Base-by-base conservation (phyloP, 2,329 filamentous ascomycete genomes). In the Penicillium digitatum region DNA sequence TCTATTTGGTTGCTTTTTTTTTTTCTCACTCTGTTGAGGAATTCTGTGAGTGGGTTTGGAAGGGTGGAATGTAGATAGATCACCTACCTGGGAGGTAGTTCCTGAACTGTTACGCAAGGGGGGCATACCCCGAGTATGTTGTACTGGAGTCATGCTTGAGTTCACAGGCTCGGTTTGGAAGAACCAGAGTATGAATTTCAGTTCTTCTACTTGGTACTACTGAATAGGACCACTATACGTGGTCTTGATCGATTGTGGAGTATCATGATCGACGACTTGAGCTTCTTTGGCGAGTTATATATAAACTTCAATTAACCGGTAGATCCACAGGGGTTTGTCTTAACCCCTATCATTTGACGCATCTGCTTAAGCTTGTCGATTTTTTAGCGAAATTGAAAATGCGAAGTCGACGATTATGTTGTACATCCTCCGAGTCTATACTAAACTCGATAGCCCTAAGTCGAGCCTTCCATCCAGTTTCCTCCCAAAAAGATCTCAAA, bases 81-180 rank as follows among this genome's bases (percentile, higher is more conserved):
- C 12, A 9, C 35, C 51, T 34, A 20, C 14, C 11, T 40, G 34
- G 22, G 44, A 3, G 6, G 2, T 39, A 18, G 27, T 20, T 35
- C 39, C 51, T 46, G 29, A 24, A 10, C 38, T 22, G 16, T 11
- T 27, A 55, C 8, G 62, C 57, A 64, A 64, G 62, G 61, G 57
- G 57, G 39, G 11, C 57, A 64, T 64, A 31, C 59, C 26, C 26
- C 3, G 6, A n/a, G n/a, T n/a, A n/a, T n/a, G n/a, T n/a, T n/a
- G 24, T 26, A 26, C 24, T 47, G 35, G 40, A 27, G 27, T 7
- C 14, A 7, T n/a, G 11, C 16, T 42, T 5, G 16, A 42, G 26
- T 27, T 10, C 40, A 38, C 46, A 4, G 38, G n/a, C n/a, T 35
- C 34, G 14, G 50, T 34, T 22, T 18, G 11, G 12, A 31, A 11